phyloP scores from a whole-genome alignment of 1,284 basidiomycete species.

The Trichosporon asahii region DNA sequence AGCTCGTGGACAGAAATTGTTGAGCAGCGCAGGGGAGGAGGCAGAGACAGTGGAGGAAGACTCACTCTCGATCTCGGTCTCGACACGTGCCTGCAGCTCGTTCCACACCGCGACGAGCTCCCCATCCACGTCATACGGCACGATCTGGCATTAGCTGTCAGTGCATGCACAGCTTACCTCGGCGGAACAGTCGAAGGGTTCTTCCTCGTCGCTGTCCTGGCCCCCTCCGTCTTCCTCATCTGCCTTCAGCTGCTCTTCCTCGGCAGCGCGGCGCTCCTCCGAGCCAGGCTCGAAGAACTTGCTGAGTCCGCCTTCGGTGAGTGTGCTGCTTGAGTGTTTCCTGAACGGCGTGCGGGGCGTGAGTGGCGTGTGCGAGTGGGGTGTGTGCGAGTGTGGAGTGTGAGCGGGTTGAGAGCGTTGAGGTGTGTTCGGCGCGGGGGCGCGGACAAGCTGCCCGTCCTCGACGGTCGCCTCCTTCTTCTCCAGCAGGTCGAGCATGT shows the following conservation, averaged over 20 bases:
- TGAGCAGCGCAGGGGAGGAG: too few relatives aligned
- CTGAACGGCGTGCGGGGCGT: background rate
- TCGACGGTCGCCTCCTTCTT: slow-evolving; percentile 1
- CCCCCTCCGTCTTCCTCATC: background rate
- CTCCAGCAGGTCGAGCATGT: background rate
- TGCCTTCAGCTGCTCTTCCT: background rate
- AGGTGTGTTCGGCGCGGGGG: background rate
- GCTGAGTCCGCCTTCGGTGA: background rate
- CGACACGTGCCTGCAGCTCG: background rate
- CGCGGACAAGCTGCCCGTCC: background rate
- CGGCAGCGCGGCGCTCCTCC: background rate
- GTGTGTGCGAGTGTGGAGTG: background rate
- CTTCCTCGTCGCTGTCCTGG: background rate
- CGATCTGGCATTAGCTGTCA: background rate
- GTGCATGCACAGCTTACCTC: background rate
- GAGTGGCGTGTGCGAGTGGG: background rate
- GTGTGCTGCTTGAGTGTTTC: background rate
- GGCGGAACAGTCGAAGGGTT: background rate
- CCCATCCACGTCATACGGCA: background rate
- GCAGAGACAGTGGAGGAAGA: background rate
- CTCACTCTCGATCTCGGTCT: background rate
- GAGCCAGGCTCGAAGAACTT: background rate
- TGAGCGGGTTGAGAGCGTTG: background rate
- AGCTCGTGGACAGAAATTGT: background rate
- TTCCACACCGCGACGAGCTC: slow-evolving; percentile 6